Evolutionary conservation across 345 rosid species (phyloP), one percentile per base, ranked within the genome.

Genomic region (Psidium friedrichsthalianum): DNA sequence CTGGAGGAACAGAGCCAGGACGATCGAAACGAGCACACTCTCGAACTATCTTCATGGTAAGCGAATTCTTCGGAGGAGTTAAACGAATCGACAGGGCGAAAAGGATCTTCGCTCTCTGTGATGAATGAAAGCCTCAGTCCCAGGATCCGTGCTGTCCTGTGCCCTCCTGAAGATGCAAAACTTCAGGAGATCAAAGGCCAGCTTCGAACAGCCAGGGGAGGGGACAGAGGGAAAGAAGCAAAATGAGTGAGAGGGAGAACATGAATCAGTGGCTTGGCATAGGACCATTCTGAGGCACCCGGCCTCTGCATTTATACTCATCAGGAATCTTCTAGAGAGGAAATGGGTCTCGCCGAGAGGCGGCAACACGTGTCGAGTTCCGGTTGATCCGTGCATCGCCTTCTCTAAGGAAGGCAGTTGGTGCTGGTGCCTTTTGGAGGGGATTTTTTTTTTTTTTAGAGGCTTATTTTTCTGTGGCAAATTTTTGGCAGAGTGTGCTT

Each of bases 331-430:
- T 7, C 36, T 8, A 11, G 42, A 29, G 47, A 36, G 80, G 80
- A 21, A 18, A 36, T 42, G 80, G 5, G 47, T 36, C 47, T 36
- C 25, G 80, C 21, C 13, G 80, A 86, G 85, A 55, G 59, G 29
- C 44, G 83, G 20, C 4, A 88, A 89, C 96, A 92, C 92, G 94
- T 91, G 94, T 92, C 86, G 49, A 53, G 56, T 81, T 82, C 42
- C 61, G 57, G 89, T 90, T 89, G 92, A 90, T 86, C 24, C 36
- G 11, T 14, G 86, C 53, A 8, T 80, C 51, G 5, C 21, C 74
- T 15, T 78, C 59, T 58, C 83, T 27, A 29, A 54, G 69, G 83
- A 85, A 36, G 29, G 27, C 76, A 32, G 55, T 9, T 59, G 69
- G 81, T 83, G 44, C 20, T 14, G 36, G 47, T 12, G 84, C 53